Evolutionary conservation across 2,329 filamentous ascomycete genomes (phyloP).

Genomic region (Myriosclerotinia duriaeana): DNA sequence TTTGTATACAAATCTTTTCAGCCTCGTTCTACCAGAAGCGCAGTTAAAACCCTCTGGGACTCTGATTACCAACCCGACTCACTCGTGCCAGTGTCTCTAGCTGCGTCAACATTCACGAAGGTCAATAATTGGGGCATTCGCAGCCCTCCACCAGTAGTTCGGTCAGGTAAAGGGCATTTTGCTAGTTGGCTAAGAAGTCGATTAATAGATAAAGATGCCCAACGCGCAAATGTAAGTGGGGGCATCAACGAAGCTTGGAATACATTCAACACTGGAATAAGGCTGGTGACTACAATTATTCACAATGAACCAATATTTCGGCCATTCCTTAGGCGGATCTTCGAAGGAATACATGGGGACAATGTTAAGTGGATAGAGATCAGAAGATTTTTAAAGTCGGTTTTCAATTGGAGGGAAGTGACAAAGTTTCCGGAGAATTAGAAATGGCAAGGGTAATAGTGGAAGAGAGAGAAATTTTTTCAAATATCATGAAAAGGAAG

Average conservation of each 20-base stretch:
- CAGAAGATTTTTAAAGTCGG: constrained; percentile 60
- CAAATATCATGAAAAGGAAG: constrained; percentile 70
- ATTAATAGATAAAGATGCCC: constrained; percentile 45
- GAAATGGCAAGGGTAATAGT: constrained; percentile 54
- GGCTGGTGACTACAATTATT: constrained; percentile 67
- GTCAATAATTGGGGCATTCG: constrained; percentile 35
- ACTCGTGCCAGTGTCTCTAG: constrained; percentile 50
- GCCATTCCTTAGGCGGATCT: constrained; percentile 68
- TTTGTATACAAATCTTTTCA: not conserved
- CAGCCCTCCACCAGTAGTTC: constrained; percentile 42
- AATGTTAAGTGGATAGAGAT: constrained; percentile 82
- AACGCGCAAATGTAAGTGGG: not conserved
- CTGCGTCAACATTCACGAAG: constrained; percentile 45
- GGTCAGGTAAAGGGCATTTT: constrained; percentile 66
- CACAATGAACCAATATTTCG: constrained; percentile 88
- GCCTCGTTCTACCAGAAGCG: not conserved
- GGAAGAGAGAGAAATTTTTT: constrained; percentile 65
- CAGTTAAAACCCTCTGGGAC: constrained; percentile 50
- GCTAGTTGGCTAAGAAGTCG: constrained; percentile 71
- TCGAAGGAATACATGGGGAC: constrained; percentile 68
- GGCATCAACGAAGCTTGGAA: constrained; percentile 78
- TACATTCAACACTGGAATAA: constrained; percentile 73
- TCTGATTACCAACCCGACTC: not conserved
- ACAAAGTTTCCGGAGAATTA: constrained; percentile 32
- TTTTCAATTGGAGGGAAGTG: constrained; percentile 54